A percentile compares a stretch with the other conserved stretches of the same genome.
Evolutionary conservation across 805 yeast genomes (phyloP).

Genomic region (Blastobotrys robertii): DNA sequence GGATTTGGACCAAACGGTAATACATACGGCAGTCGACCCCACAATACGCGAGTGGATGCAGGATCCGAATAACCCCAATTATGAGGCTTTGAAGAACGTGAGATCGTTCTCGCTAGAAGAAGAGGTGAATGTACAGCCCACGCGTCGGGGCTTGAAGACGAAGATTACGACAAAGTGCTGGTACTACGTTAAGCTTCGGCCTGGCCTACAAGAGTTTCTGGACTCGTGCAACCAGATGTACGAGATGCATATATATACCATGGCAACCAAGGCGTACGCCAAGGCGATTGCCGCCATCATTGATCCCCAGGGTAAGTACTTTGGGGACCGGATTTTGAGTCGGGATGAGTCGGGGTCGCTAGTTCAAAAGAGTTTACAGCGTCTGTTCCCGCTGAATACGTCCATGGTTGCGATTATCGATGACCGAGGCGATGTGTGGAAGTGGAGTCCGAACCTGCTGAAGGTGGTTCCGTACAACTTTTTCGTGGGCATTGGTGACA

Average conservation of each 20-base stretch:
- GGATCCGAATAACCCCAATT: conserved; percentile 78
- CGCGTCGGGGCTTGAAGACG: conserved; percentile 50
- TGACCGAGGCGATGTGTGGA: conserved; percentile 98
- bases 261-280: conserved; percentile 96
- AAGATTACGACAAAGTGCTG: conserved; percentile 45
- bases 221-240: conserved; percentile 51
- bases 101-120: conserved; percentile 69
- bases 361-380: conserved; percentile 76
- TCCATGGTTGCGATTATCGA: conserved; percentile 95
- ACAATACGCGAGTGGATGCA: conserved; percentile 94
- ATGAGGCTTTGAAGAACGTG: conserved; percentile 76
- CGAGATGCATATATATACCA: conserved; percentile 92
- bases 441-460: conserved; percentile 85
- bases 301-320: conserved; percentile 78
- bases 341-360: conserved; percentile 92
- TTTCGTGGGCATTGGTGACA: conserved; percentile 95
- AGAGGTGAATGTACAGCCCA: conserved; percentile 26
- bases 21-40: conserved; percentile 96
- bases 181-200: conserved; percentile 89
- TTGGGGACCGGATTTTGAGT: conserved; percentile 85
- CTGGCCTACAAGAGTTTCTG: conserved; percentile 72
- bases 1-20: conserved; percentile 94
- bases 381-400: conserved; percentile 91
- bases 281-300: conserved; percentile 78
- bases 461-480: conserved; percentile 94